Percentiles rank a stretch among this genome's conserved stretches.
Evolutionary conservation across 2,329 filamentous ascomycete species (phyloP).

Genomic region (Penicillium psychrosexuale): DNA sequence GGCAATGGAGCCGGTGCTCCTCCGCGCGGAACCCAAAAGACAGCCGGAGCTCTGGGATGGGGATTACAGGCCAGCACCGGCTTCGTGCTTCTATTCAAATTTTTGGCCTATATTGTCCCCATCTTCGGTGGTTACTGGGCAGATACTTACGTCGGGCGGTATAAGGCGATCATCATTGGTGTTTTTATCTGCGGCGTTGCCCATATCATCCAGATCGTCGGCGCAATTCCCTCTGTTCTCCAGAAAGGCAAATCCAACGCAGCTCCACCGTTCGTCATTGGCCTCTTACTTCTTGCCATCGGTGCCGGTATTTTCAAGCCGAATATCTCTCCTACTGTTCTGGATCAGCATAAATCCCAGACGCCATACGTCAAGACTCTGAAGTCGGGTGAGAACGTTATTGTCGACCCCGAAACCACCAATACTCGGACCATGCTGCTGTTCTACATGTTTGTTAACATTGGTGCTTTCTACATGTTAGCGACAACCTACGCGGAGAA

Average conservation of each 20-base stretch:
- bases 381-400: slow-evolving; percentile 44
- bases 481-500: slow-evolving; percentile 40
- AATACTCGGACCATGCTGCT: slow-evolving; percentile 37
- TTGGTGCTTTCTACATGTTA: slow-evolving; percentile 36
- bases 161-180: slow-evolving; percentile 37
- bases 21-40: slow-evolving; percentile 35
- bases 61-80: slow-evolving; percentile 53
- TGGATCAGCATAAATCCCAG: not conserved
- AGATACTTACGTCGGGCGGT: slow-evolving; percentile 16
- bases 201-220: slow-evolving; percentile 25
- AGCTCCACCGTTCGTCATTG: slow-evolving; percentile 40
- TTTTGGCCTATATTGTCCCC: slow-evolving; percentile 58
- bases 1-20: slow-evolving; percentile 30
- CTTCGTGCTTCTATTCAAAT: slow-evolving; percentile 49
- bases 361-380: slow-evolving; percentile 44
- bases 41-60: slow-evolving; percentile 59
- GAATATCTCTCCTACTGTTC: slow-evolving; percentile 9
- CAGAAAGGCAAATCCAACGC: slow-evolving; percentile 30
- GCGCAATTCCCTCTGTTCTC: slow-evolving; percentile 43
- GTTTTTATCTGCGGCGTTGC: slow-evolving; percentile 35
- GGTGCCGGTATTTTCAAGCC: slow-evolving; percentile 43
- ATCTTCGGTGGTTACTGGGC: slow-evolving; percentile 42
- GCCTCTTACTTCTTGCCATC: slow-evolving; percentile 38
- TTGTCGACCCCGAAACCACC: slow-evolving; percentile 49
- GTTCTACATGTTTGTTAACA: slow-evolving; percentile 35